These are phyloP conservation scores for Tuber calosporum DNA, from an alignment of 495 filamentous ascomycete genomes.

Conservation along the genomic window DNA sequence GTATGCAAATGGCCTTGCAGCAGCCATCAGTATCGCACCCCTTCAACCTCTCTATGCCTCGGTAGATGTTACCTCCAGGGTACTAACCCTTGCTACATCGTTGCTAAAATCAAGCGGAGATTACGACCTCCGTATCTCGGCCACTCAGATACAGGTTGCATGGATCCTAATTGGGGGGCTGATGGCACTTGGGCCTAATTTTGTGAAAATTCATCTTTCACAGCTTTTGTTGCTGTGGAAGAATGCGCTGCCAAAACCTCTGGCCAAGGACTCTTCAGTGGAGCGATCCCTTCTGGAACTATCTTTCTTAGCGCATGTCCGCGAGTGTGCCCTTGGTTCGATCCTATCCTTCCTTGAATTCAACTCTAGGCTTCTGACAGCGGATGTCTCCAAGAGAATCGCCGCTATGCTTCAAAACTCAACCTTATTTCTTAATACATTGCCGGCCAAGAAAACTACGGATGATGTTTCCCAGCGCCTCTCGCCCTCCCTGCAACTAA, in stretches of 20 bases:
- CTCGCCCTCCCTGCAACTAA: conserved; percentile 79
- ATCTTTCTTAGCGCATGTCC: conserved; percentile 86
- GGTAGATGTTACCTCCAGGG: conserved; percentile 85
- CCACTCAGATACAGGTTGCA: conserved; percentile 92
- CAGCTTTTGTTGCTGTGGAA: conserved; percentile 96
- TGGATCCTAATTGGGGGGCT: conserved; percentile 96
- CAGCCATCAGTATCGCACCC: conserved; percentile 81
- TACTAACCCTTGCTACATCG: conserved; percentile 82
- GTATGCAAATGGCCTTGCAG: conserved; percentile 86
- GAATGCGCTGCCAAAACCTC: conserved; percentile 88
- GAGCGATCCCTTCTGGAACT: conserved; percentile 76
- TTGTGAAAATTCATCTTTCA: conserved; percentile 96
- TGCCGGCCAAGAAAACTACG: conserved; percentile 76
- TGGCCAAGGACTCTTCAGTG: conserved; percentile 78
- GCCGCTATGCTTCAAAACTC: conserved; percentile 94
- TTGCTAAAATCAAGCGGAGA: conserved; percentile 88
- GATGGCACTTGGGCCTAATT: conserved; percentile 94
- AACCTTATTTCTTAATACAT: conserved; percentile 70
- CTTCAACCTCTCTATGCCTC: conserved; percentile 87
- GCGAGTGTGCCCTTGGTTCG: conserved; percentile 89
- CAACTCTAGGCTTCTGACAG: conserved; percentile 84
- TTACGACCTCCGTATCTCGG: conserved; percentile 82
- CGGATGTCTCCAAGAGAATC: conserved; percentile 89
- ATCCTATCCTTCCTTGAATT: conserved; percentile 88
- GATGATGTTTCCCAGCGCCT: conserved; percentile 80